Conservation (phyloP, 768 basidiomycete species). For the Podaxis rugospora region DNA sequence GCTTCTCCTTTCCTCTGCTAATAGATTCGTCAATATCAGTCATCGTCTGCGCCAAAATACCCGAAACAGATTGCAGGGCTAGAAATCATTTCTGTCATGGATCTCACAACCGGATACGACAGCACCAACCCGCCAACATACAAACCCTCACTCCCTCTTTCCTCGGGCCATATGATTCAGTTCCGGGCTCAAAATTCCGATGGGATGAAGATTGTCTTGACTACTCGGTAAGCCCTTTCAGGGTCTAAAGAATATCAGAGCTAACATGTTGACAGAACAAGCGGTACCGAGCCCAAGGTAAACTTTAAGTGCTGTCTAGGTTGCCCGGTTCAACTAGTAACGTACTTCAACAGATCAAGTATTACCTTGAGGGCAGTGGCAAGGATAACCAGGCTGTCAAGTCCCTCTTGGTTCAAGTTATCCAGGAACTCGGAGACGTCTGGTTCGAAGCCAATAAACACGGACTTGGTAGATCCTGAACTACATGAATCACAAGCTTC, state of each 20-base stretch:
- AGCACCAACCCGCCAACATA: conserved; percentile 66
- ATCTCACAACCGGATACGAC: conserved; percentile 77
- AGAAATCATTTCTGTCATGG: conserved; percentile 58
- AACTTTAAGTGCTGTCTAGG: neutral
- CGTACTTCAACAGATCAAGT: conserved; percentile 62
- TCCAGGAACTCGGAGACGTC: conserved; percentile 51
- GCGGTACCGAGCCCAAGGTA: conserved; percentile 90
- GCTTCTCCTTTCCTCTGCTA: neutral
- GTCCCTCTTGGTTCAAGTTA: conserved; percentile 46
- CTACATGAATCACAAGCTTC: neutral
- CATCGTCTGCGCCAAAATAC: conserved; percentile 35
- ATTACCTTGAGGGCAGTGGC: conserved; percentile 81
- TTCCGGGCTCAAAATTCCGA: conserved; percentile 49
- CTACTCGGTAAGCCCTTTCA: conserved; percentile 49
- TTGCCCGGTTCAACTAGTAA: neutral
- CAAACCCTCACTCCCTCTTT: conserved; percentile 60
- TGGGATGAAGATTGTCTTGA: conserved; percentile 56
- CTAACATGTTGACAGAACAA: conserved; percentile 48
- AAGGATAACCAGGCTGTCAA: conserved; percentile 42
- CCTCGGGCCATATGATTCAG: conserved; percentile 84
- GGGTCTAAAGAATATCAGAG: neutral
- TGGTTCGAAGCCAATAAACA: conserved; percentile 68
- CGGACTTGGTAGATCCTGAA: conserved; percentile 15
- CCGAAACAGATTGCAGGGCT: conserved; percentile 60
- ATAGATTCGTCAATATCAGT: neutral